Evolutionary conservation across 176 grass and related monocot species (phyloP), one percentile per base, ranked within the genome.

Genomic region (Aegilops speltoides): DNA sequence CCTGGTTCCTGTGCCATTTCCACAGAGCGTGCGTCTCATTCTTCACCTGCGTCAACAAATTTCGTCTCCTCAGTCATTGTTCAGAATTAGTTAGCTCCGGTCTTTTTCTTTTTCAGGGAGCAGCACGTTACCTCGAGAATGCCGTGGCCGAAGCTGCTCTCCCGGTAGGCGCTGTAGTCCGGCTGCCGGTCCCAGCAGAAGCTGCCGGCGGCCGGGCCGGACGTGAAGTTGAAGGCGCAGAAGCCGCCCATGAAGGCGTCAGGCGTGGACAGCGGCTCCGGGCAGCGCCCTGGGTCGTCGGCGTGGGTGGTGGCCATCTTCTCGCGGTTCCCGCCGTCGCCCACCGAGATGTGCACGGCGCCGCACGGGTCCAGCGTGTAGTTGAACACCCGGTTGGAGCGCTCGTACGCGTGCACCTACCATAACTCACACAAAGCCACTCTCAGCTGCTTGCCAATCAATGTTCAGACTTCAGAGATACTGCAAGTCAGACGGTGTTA

Each of bases 321-420:
- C 73, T 76, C 73, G 73, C 73, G 73, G 73, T 76, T 76, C 4
- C 73, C 73, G 43, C 73, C 73, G 73, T 76, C 73, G 73, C 73
- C 73, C 0, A 76, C 73, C 3, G 73, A 76, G 43, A 76, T 76
- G 24, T 76, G 73, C 73, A 76, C 73, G 73, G 73, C 14, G 73
- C 73, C 73, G 73, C 73, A 76, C 14, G 73, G 73, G 73, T 76
- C 73, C 14, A 76, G 73, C 43, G 73, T 76, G 73, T 76, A 76
- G 73, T 98, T 91, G 82, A 91, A 95, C 43, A 98, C 91, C 50
- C 95, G 85, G 83, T 98, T 98, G 4, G 93, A 98, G 68, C 95
- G 86, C 86, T 98, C 95, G 14, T 98, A 98, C 0, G 95, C 95
- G 78, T 95, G 95, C 22, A 98, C 95, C 95, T 97, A 83, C 40